Percentiles rank a stretch among this genome's conserved stretches.
Conservation (phyloP, 2,329 filamentous ascomycete species). For the Blastomyces parvus region DNA sequence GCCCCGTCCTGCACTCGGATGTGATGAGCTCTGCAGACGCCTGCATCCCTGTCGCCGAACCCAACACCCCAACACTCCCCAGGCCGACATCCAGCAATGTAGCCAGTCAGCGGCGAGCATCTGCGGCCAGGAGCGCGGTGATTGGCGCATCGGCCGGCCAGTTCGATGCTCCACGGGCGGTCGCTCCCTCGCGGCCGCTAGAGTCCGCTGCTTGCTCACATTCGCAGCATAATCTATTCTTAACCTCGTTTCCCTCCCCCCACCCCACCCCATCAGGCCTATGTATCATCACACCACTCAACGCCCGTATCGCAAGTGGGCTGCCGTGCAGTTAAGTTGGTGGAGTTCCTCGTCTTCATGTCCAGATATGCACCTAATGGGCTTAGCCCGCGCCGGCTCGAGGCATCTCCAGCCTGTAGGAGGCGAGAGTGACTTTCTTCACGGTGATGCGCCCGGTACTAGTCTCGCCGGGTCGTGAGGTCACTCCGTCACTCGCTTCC, state of each 20-base stretch:
- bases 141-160: not conserved
- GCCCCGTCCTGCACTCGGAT: not conserved
- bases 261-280: no score
- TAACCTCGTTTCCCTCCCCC: no score
- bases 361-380: not conserved
- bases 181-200: constrained; percentile 4
- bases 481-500: constrained; percentile 7
- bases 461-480: not conserved
- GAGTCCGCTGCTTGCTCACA: not conserved
- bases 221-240: constrained; percentile 4
- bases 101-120: not conserved
- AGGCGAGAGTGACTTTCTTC: constrained; percentile 2
- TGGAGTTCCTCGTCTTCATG: not conserved
- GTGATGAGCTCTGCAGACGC: constrained; percentile 1
- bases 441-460: constrained; percentile 3
- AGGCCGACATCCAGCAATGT: not conserved
- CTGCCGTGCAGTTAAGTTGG: no score
- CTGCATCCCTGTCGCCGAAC: not conserved
- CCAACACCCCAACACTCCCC: no score
- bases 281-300: no score
- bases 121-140: not conserved
- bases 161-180: no score
- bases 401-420: constrained; percentile 2
- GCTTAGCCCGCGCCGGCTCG: not conserved
- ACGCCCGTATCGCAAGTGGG: no score